Evolutionary conservation across 2,329 filamentous ascomycete species (phyloP), one percentile per base, ranked within the genome.

Genomic region (Blumeria hordei): DNA sequence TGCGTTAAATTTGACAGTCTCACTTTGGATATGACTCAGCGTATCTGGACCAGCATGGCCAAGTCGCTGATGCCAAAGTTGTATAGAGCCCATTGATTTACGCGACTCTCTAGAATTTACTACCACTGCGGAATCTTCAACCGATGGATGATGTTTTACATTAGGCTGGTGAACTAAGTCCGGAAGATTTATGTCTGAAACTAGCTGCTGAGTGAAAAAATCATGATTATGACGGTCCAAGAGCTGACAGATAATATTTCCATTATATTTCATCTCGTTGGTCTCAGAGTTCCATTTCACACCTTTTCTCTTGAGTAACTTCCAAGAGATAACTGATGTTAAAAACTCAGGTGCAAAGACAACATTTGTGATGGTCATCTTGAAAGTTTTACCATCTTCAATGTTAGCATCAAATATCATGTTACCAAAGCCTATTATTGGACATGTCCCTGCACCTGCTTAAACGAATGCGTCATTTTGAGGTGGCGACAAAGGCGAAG

Each of bases 221-320:
- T 51, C 49, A 51, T 51, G 32, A 51, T 51, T 34, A 51, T 51
- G 21, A 16, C 49, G 14, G 36, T 51, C 49, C 36, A 51, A 51
- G 12, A 51, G 49, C 16, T 36, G 49, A 36, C 32, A 51, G 36
- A 51, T 51, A 16, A 51, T 2, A n/a, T 51, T 11, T n/a, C 32
- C 49, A 28, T 51, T 18, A 34, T 34, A 51, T 35, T 11, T 51
- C 49, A 51, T 51, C 9, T 9, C 21, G 21, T 51, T 51, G 3
- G 33, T 51, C 9, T 51, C 49, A 11, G 49, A 51, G 32, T 36
- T 28, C 49, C 28, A 51, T 51, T 51, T 51, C 14, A 51, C 33
- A 16, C 9, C 28, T 18, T 35, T 51, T 51, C 21, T 34, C 21
- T 51, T 36, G 7, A 51, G 21, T 28, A 14, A 10, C 21, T 51